A percentile compares a stretch with the other conserved stretches of the same genome.
Conservation (phyloP, 2,329 filamentous ascomycete genomes). For the Penicillium expansum region DNA sequence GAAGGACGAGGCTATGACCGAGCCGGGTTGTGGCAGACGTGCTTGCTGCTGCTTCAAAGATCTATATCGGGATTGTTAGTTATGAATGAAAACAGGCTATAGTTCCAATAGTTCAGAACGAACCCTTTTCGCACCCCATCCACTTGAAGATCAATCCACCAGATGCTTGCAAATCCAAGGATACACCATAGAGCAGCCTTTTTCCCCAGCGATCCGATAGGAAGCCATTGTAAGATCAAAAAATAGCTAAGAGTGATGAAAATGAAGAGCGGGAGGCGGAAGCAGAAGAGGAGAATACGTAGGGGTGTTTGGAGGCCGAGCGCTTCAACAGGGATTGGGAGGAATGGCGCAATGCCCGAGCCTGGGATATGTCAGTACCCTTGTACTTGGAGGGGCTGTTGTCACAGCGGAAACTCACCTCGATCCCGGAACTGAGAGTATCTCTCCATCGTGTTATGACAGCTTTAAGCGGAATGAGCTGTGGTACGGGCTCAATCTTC, state of each 20-base stretch:
- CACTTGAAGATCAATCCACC: constrained; percentile 98
- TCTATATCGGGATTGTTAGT: constrained; percentile 33
- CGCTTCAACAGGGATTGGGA: constrained; percentile 69
- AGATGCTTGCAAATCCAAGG: constrained; percentile 84
- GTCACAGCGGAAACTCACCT: constrained; percentile 53
- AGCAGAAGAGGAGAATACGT: constrained; percentile 70
- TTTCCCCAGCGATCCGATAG: constrained; percentile 64
- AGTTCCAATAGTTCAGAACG: constrained; percentile 19
- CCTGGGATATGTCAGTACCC: constrained; percentile 52
- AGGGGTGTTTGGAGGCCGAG: constrained; percentile 62
- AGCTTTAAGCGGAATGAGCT: neutral
- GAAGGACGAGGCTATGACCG: constrained; percentile 84
- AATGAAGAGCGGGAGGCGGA: constrained; percentile 76
- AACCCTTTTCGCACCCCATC: constrained; percentile 92
- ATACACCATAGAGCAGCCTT: constrained; percentile 87
- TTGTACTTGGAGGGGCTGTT: neutral
- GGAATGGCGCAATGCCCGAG: constrained; percentile 93
- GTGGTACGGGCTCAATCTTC: neutral
- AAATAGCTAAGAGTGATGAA: constrained; percentile 70
- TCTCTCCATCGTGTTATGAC: constrained; percentile 69
- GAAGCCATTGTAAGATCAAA: constrained; percentile 76
- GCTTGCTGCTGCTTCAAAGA: constrained; percentile 67
- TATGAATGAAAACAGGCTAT: neutral
- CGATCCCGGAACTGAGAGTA: constrained; percentile 90
- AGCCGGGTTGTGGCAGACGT: constrained; percentile 73